phyloP scores from a whole-genome alignment of 352 stramenopile species.

The Phytopythium vexans region DNA sequence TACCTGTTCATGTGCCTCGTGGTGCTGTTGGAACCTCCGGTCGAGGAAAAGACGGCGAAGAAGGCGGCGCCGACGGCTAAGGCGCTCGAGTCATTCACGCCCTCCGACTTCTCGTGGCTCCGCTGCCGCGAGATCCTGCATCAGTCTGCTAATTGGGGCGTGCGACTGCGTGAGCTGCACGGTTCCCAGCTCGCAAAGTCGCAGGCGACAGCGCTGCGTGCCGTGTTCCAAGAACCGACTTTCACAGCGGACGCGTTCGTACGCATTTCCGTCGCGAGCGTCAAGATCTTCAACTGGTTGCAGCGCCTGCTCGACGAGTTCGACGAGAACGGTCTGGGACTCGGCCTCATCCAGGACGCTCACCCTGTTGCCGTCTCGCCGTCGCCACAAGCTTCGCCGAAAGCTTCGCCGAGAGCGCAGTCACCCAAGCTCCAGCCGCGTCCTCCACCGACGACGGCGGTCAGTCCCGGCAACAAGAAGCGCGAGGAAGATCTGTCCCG shows the following conservation, averaged over 20 bases:
- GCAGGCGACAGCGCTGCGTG: slow-evolving; percentile 46
- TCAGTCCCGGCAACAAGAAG: slow-evolving; percentile 1
- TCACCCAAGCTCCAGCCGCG: background rate
- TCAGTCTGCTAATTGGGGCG: slow-evolving; percentile 40
- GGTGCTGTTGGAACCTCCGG: slow-evolving; percentile 54
- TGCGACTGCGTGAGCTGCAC: slow-evolving; percentile 32
- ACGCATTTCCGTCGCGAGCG: slow-evolving; percentile 47
- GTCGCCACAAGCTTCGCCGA: slow-evolving; percentile 4
- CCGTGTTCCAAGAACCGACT: slow-evolving; percentile 57
- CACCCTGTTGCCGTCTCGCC: slow-evolving; percentile 2
- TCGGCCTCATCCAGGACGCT: slow-evolving; percentile 18
- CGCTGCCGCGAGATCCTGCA: slow-evolving; percentile 59
- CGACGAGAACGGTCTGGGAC: slow-evolving; percentile 49
- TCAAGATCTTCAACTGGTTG: slow-evolving; percentile 63
- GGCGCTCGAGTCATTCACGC: slow-evolving; percentile 48
- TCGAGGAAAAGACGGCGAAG: slow-evolving; percentile 22
- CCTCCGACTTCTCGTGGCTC: slow-evolving; percentile 59
- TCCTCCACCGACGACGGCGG: background rate
- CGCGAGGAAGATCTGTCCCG: slow-evolving; percentile 7
- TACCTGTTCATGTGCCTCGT: slow-evolving; percentile 79
- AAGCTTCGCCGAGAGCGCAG: background rate
- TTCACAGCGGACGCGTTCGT: slow-evolving; percentile 53
- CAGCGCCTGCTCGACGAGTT: slow-evolving; percentile 57
- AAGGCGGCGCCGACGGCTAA: slow-evolving; percentile 37
- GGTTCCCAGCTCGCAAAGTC: slow-evolving; percentile 34